Evolutionary conservation across 2,329 filamentous ascomycete species (phyloP).

Genomic region (Myriangium duriaei): DNA sequence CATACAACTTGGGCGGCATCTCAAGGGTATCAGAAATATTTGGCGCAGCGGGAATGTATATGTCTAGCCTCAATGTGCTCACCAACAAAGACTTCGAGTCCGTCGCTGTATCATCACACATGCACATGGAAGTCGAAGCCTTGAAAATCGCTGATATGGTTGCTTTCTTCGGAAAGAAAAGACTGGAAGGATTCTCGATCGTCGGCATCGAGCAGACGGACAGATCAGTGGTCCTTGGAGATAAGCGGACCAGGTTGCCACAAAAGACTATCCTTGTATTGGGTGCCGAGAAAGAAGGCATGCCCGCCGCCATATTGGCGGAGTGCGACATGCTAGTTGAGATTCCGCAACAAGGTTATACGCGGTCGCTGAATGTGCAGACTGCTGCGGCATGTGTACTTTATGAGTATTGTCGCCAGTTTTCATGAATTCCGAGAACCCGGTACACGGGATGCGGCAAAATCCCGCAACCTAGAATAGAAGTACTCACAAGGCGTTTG

Average conservation of each 20-base stretch:
- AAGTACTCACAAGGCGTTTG: too few relatives aligned
- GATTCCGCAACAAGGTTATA: slow-evolving; percentile 39
- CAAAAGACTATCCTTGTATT: slow-evolving; percentile 31
- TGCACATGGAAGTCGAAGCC: slow-evolving; percentile 35
- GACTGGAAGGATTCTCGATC: slow-evolving; percentile 36
- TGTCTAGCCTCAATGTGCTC: slow-evolving; percentile 29
- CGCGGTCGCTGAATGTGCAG: slow-evolving; percentile 44
- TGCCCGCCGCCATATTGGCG: slow-evolving; percentile 34
- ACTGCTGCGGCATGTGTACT: slow-evolving; percentile 40
- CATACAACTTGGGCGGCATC: slow-evolving; percentile 38
- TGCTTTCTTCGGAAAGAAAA: slow-evolving; percentile 28
- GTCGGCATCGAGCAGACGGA: slow-evolving; percentile 44
- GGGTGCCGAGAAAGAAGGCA: slow-evolving; percentile 40
- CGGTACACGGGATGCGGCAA: too few relatives aligned
- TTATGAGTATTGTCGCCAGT: slow-evolving; percentile 38
- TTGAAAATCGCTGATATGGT: slow-evolving; percentile 17
- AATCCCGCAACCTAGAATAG: too few relatives aligned
- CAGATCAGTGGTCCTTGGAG: slow-evolving; percentile 33
- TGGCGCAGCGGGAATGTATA: slow-evolving; percentile 33
- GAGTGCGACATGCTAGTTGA: slow-evolving; percentile 41
- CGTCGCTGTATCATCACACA: slow-evolving; percentile 37
- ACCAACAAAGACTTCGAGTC: slow-evolving; percentile 37
- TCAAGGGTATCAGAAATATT: slow-evolving; percentile 41
- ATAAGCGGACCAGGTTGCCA: slow-evolving; percentile 18
- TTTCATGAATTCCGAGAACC: slow-evolving; percentile 6